These are phyloP conservation scores for Ceriops tagal DNA, from an alignment of 345 rosid genomes.

Conservation along the genomic window DNA sequence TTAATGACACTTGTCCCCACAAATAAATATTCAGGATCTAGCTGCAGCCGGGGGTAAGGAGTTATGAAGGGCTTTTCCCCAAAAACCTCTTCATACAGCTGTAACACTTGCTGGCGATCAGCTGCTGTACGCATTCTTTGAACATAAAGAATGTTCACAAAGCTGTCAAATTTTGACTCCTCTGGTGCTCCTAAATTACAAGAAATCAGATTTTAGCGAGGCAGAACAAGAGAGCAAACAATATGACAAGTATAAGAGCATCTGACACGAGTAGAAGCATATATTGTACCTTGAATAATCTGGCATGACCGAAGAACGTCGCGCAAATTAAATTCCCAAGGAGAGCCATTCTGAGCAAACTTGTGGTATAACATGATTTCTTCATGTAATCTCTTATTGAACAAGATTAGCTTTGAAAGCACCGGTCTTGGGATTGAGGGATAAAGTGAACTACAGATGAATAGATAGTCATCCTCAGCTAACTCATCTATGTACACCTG, in stretches of 20 bases:
- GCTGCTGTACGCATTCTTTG: slow-evolving; percentile 91
- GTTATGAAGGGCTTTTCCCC: slow-evolving; percentile 58
- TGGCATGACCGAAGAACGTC: slow-evolving; percentile 90
- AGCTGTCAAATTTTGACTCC: slow-evolving; percentile 40
- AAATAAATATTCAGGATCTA: slow-evolving; percentile 48
- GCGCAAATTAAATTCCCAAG: slow-evolving; percentile 98
- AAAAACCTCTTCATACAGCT: slow-evolving; percentile 67
- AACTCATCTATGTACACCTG: slow-evolving; percentile 92
- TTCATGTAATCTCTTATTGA: slow-evolving; percentile 74
- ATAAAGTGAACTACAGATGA: slow-evolving; percentile 68
- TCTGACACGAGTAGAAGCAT: background rate
- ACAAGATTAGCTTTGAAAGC: slow-evolving; percentile 67
- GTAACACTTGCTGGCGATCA: slow-evolving; percentile 72
- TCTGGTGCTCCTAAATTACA: slow-evolving; percentile 44
- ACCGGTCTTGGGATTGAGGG: slow-evolving; percentile 61
- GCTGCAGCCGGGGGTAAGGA: slow-evolving; percentile 77
- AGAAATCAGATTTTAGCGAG: slow-evolving; percentile 6
- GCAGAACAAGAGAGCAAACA: background rate
- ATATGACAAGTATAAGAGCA: slow-evolving; percentile 5
- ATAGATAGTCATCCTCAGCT: slow-evolving; percentile 78
- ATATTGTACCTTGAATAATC: slow-evolving; percentile 57
- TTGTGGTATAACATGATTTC: slow-evolving; percentile 65
- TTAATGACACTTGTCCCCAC: slow-evolving; percentile 67
- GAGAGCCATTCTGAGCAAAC: slow-evolving; percentile 87
- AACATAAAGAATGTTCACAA: slow-evolving; percentile 72